Evolutionary conservation across 2,329 filamentous ascomycete species (phyloP).

Genomic region (Ploettnerulaceae sp.): DNA sequence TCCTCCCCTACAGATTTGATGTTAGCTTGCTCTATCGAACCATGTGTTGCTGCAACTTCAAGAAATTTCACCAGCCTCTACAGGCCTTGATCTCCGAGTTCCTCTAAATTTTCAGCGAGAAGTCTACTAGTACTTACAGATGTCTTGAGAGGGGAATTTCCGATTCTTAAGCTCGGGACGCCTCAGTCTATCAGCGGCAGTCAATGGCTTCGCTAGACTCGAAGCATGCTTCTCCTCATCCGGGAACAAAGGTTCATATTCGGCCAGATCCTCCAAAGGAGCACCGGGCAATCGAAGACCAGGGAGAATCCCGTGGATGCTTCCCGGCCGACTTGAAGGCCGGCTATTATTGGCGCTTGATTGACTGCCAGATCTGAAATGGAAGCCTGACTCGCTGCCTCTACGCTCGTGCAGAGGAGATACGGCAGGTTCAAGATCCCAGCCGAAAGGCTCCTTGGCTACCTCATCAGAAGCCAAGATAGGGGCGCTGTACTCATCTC

Average conservation of each 20-base stretch:
- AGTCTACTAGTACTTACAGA: conserved; percentile 48
- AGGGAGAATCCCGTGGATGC: conserved; percentile 53
- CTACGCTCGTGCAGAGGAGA: conserved; percentile 65
- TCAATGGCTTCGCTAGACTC: conserved; percentile 43
- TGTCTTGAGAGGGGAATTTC: conserved; percentile 88
- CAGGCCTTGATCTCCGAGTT: too few relatives aligned
- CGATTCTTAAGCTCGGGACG: conserved; percentile 50
- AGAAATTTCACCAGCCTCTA: too few relatives aligned
- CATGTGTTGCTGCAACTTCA: too few relatives aligned
- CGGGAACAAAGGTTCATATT: conserved; percentile 92
- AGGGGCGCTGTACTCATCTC: conserved; percentile 61
- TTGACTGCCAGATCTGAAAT: conserved; percentile 43
- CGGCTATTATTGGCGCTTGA: conserved; percentile 42
- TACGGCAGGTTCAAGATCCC: conserved; percentile 73
- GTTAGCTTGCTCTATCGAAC: too few relatives aligned
- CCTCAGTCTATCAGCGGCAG: conserved; percentile 52
- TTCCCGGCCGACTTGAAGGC: conserved; percentile 57
- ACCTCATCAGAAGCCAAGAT: conserved; percentile 89
- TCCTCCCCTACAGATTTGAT: conserved; percentile 83
- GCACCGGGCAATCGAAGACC: conserved; percentile 49
- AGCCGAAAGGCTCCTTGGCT: conserved; percentile 63
- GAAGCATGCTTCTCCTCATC: conserved; percentile 58
- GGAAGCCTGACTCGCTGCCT: conserved; percentile 50
- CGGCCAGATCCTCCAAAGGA: conserved; percentile 80
- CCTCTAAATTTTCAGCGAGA: neutral